These are phyloP conservation scores for Fermentozyma sake DNA, from an alignment of 1,139 yeast genomes.

Conservation along the genomic window DNA sequence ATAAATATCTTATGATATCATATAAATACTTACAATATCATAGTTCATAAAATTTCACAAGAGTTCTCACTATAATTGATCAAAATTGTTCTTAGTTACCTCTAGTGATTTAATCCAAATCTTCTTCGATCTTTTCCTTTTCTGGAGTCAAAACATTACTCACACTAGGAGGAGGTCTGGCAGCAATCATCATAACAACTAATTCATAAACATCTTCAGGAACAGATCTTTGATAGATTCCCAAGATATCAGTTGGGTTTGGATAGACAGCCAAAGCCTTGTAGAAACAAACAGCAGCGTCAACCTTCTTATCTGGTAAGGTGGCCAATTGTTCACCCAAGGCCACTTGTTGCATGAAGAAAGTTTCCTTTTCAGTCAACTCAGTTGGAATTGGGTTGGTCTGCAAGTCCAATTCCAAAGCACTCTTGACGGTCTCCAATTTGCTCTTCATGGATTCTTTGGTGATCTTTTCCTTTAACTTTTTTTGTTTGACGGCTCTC, in stretches of 20 bases:
- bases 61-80: no score
- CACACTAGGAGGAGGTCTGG: constrained; percentile 81
- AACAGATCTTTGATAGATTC: constrained; percentile 83
- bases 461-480: constrained; percentile 51
- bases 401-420: constrained; percentile 59
- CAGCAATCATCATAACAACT: constrained; percentile 82
- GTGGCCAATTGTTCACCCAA: constrained; percentile 71
- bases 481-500: constrained; percentile 55
- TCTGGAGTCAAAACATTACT: constrained; percentile 55
- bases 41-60: no score
- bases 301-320: constrained; percentile 57
- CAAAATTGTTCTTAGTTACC: no score
- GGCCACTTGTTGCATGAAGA: constrained; percentile 80
- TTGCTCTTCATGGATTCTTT: constrained; percentile 58
- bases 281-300: constrained; percentile 87
- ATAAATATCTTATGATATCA: no score
- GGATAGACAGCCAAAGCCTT: constrained; percentile 95
- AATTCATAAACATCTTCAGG: constrained; percentile 79
- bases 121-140: constrained; percentile 29
- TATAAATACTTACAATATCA: no score
- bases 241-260: constrained; percentile 85
- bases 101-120: constrained; percentile 28
- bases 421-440: constrained; percentile 56
- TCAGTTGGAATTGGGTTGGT: constrained; percentile 75
- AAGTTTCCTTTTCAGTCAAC: constrained; percentile 64